A percentile compares a stretch with the other conserved stretches of the same genome.
Evolutionary conservation across 1,284 basidiomycete genomes (phyloP).

Genomic region (Ceratobasidium sp.): DNA sequence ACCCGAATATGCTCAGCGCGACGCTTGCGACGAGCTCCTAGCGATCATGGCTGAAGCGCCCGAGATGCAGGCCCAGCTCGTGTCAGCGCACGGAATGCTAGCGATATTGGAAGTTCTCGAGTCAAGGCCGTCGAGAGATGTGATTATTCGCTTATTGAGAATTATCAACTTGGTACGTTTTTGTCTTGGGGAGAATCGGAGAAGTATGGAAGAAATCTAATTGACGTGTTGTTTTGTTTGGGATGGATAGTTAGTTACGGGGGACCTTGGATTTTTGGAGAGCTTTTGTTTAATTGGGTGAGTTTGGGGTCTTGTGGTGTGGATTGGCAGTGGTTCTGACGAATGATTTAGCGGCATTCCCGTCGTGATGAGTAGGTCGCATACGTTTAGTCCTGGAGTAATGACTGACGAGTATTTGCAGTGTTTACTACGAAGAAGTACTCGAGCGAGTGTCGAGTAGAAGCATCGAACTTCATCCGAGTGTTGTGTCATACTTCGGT

Average conservation of each 20-base stretch:
- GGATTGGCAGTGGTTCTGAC: constrained; percentile 1
- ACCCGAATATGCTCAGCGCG: constrained; percentile 80
- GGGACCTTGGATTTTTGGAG: constrained; percentile 88
- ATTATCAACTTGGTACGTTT: constrained; percentile 85
- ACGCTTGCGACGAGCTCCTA: constrained; percentile 87
- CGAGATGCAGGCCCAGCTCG: constrained; percentile 90
- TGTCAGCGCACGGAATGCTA: constrained; percentile 92
- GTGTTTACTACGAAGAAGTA: constrained; percentile 95
- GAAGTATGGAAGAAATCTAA: constrained; percentile 15
- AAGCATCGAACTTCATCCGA: constrained; percentile 94
- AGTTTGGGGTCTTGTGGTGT: constrained; percentile 49
- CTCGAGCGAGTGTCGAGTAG: constrained; percentile 90
- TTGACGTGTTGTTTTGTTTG: too few species aligned
- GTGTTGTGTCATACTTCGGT: constrained; percentile 92
- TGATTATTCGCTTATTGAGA: constrained; percentile 83
- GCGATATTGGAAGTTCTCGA: constrained; percentile 94
- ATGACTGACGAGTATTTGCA: constrained; percentile 49
- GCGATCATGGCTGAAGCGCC: constrained; percentile 81
- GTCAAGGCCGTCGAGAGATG: constrained; percentile 79
- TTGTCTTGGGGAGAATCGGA: constrained; percentile 12
- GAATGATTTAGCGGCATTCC: constrained; percentile 75
- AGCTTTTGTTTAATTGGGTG: constrained; percentile 94
- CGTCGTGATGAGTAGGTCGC: constrained; percentile 81
- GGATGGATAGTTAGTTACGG: constrained; percentile 81
- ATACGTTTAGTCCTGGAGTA: background rate